Evolutionary conservation across 2,329 filamentous ascomycete species (phyloP).

Genomic region (Pseudogymnoascus sp.): DNA sequence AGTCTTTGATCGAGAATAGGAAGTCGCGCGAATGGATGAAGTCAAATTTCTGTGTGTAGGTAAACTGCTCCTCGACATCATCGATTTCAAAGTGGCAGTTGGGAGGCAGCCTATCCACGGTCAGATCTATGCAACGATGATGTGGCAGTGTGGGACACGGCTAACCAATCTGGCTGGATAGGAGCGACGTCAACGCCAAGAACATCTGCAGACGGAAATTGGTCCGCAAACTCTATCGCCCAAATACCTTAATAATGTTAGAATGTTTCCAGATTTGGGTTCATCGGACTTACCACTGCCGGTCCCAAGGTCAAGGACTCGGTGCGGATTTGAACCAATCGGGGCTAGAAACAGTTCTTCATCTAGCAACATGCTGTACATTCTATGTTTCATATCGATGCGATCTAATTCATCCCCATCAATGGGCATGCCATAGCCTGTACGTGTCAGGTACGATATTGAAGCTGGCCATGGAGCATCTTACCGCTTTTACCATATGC

Average conservation of each 20-base stretch:
- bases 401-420: slow-evolving; percentile 34
- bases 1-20: slow-evolving; percentile 16
- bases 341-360: slow-evolving; percentile 15
- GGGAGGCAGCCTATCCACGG: slow-evolving; percentile 29
- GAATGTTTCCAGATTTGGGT: not conserved
- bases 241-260: slow-evolving; percentile 27
- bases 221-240: slow-evolving; percentile 9
- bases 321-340: slow-evolving; percentile 23
- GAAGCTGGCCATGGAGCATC: not conserved
- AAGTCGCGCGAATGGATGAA: slow-evolving; percentile 43
- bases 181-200: slow-evolving; percentile 12
- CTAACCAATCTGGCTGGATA: slow-evolving; percentile 11
- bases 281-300: slow-evolving; percentile 34
- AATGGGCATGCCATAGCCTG: slow-evolving; percentile 35
- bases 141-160: not conserved
- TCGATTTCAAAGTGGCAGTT: slow-evolving; percentile 46
- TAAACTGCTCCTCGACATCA: slow-evolving; percentile 43
- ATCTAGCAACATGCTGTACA: slow-evolving; percentile 25
- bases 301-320: slow-evolving; percentile 33
- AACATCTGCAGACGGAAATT: slow-evolving; percentile 11
- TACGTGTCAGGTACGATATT: not conserved
- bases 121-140: not conserved
- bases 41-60: slow-evolving; percentile 38
- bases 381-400: slow-evolving; percentile 34
- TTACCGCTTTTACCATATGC: slow-evolving; percentile 20